Evolutionary conservation across 78 protist species (phyloP).

Genomic region (Chrysochromulina tobinii): DNA sequence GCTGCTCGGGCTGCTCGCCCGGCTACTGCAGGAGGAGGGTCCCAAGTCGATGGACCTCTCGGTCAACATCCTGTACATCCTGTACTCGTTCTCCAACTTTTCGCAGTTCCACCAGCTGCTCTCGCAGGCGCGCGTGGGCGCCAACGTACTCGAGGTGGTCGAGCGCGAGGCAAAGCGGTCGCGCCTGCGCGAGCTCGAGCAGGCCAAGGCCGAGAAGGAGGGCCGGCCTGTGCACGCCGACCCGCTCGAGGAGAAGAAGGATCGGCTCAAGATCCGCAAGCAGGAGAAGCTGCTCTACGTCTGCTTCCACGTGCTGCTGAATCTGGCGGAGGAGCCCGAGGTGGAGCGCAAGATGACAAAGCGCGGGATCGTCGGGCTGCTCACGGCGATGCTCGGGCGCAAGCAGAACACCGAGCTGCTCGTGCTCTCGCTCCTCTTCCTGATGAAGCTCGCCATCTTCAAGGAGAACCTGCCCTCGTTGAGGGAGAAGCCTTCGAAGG

Average conservation of each 20-base stretch:
- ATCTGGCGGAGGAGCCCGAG: constrained; percentile 44
- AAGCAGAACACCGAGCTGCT: neutral
- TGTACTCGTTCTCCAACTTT: constrained; percentile 21
- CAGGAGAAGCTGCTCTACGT: constrained; percentile 26
- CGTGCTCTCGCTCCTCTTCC: constrained; percentile 16
- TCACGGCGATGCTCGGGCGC: neutral
- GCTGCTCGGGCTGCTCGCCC: neutral
- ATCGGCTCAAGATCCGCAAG: neutral
- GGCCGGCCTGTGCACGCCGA: no score
- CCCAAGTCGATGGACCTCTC: neutral
- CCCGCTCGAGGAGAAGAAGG: no score
- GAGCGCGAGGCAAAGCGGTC: neutral
- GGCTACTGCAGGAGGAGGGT: constrained; percentile 29
- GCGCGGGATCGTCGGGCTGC: neutral
- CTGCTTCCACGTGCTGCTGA: constrained; percentile 43
- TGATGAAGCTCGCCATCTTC: constrained; percentile 33
- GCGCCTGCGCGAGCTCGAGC: neutral
- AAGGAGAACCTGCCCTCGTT: constrained; percentile 16
- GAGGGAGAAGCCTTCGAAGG: neutral
- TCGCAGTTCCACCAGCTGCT: constrained; percentile 31
- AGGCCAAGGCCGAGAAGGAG: no score
- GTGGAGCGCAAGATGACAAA: constrained; percentile 30
- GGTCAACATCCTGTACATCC: constrained; percentile 3
- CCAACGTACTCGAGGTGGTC: neutral
- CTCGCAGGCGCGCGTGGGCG: neutral